A percentile compares a stretch with the other conserved stretches of the same genome.
phyloP scores from a whole-genome alignment of 2,329 filamentous ascomycete genomes.

The Juglanconis juglandina region DNA sequence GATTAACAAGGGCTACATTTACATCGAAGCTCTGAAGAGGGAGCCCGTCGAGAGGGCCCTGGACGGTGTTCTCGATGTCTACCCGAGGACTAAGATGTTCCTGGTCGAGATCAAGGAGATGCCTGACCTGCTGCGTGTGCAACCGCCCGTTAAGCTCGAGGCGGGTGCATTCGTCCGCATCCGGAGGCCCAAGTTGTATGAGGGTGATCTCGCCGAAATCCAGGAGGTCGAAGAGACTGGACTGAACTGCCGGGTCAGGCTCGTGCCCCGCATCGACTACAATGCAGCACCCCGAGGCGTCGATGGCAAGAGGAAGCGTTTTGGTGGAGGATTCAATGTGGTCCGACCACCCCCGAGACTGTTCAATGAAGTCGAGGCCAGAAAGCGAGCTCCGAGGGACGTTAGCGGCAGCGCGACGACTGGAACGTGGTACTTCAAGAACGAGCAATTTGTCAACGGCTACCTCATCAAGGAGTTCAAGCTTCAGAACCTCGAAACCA shows the following conservation, averaged over 20 bases:
- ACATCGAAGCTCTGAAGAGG: constrained; percentile 85
- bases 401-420: constrained; percentile 68
- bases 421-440: constrained; percentile 80
- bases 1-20: constrained; percentile 90
- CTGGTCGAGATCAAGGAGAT: constrained; percentile 95
- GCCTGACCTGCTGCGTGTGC: constrained; percentile 88
- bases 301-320: constrained; percentile 78
- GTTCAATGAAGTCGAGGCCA: constrained; percentile 90
- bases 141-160: constrained; percentile 79
- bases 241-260: constrained; percentile 77
- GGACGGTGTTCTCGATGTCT: constrained; percentile 83
- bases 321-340: constrained; percentile 34
- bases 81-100: constrained; percentile 80
- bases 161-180: constrained; percentile 91
- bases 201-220: constrained; percentile 86
- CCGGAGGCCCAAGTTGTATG: constrained; percentile 74
- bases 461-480: constrained; percentile 94
- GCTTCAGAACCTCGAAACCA: constrained; percentile 78
- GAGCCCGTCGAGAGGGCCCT: constrained; percentile 81
- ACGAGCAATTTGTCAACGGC: constrained; percentile 86
- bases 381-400: constrained; percentile 72
- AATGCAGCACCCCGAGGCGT: constrained; percentile 34
- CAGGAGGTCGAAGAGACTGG: constrained; percentile 91
- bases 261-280: constrained; percentile 90
- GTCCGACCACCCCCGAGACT: constrained; percentile 80